phyloP scores from a whole-genome alignment of 2,329 filamentous ascomycete species.

The Penicillium sumatraense region DNA sequence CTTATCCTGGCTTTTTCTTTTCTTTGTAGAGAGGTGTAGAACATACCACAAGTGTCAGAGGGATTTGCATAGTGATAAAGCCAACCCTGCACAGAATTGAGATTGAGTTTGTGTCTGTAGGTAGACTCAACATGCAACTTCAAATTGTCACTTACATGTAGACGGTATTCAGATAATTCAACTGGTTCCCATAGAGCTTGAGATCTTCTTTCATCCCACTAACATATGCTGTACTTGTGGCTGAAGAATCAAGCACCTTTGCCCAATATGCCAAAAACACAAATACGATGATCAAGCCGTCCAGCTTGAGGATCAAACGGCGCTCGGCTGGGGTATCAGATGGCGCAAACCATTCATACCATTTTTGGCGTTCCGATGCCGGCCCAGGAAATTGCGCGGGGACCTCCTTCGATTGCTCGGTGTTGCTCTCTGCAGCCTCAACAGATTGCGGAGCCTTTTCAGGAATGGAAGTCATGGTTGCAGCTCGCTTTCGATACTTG shows the following conservation, averaged over 20 bases:
- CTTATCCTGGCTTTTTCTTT: neutral
- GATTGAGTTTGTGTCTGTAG: neutral
- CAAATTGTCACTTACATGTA: slow-evolving; percentile 19
- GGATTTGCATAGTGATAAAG: slow-evolving; percentile 25
- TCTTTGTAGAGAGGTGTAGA: neutral
- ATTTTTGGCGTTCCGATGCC: slow-evolving; percentile 17
- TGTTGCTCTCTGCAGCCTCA: slow-evolving; percentile 2
- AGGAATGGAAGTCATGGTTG: neutral
- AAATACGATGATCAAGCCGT: slow-evolving; percentile 24
- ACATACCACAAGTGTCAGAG: slow-evolving; percentile 21
- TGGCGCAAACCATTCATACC: slow-evolving; percentile 25
- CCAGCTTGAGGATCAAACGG: slow-evolving; percentile 23
- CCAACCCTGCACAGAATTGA: slow-evolving; percentile 14
- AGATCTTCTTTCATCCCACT: slow-evolving; percentile 30
- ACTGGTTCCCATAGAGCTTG: slow-evolving; percentile 24
- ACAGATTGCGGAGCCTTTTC: slow-evolving; percentile 8
- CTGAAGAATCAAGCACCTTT: slow-evolving; percentile 24
- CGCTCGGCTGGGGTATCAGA: slow-evolving; percentile 23
- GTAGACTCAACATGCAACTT: neutral
- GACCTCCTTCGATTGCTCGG: neutral
- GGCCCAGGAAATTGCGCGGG: neutral
- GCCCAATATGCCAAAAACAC: slow-evolving; percentile 25
- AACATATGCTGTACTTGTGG: slow-evolving; percentile 28
- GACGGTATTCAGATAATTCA: slow-evolving; percentile 28
- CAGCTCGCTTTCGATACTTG: neutral